Evolutionary conservation across 2,329 filamentous ascomycete species (phyloP).

Genomic region (Cladobotryum protrusum): DNA sequence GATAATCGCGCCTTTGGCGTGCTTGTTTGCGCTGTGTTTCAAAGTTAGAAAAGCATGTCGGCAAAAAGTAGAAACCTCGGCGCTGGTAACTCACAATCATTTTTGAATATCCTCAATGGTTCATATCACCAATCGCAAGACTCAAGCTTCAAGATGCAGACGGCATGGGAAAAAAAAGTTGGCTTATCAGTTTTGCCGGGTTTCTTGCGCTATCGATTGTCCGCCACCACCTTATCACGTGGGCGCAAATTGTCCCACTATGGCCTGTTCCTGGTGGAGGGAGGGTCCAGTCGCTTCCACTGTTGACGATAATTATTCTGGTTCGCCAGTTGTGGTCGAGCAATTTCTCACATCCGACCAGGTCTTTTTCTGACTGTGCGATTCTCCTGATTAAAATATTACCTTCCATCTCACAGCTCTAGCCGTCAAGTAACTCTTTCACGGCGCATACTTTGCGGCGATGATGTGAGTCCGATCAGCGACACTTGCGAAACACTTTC

Average conservation of each 20-base stretch:
- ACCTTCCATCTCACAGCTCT: neutral
- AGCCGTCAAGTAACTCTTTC: neutral
- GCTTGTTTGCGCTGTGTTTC: slow-evolving; percentile 33
- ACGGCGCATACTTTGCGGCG: slow-evolving; percentile 25
- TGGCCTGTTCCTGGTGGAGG: slow-evolving; percentile 12
- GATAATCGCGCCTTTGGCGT: slow-evolving; percentile 47
- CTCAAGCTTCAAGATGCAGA: neutral
- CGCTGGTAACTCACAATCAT: slow-evolving; percentile 15
- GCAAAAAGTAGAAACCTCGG: too few relatives aligned
- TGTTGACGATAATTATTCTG: slow-evolving; percentile 13
- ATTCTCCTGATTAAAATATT: too few relatives aligned
- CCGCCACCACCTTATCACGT: slow-evolving; percentile 30
- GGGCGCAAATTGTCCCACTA: slow-evolving; percentile 36
- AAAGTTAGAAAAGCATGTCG: neutral
- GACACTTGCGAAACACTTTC: slow-evolving; percentile 25
- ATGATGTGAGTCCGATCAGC: slow-evolving; percentile 33
- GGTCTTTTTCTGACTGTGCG: neutral
- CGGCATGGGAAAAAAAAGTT: slow-evolving; percentile 21
- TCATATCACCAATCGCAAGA: neutral
- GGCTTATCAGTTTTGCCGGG: slow-evolving; percentile 23
- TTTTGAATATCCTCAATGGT: slow-evolving; percentile 3
- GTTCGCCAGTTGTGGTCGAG: slow-evolving; percentile 19
- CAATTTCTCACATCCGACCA: slow-evolving; percentile 15
- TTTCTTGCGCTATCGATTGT: slow-evolving; percentile 24
- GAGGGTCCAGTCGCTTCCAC: slow-evolving; percentile 8